A percentile compares a stretch with the other conserved stretches of the same genome.
These are phyloP conservation scores for Biscutella laevigata DNA, from an alignment of 441 rosid genomes.

Conservation along the genomic window DNA sequence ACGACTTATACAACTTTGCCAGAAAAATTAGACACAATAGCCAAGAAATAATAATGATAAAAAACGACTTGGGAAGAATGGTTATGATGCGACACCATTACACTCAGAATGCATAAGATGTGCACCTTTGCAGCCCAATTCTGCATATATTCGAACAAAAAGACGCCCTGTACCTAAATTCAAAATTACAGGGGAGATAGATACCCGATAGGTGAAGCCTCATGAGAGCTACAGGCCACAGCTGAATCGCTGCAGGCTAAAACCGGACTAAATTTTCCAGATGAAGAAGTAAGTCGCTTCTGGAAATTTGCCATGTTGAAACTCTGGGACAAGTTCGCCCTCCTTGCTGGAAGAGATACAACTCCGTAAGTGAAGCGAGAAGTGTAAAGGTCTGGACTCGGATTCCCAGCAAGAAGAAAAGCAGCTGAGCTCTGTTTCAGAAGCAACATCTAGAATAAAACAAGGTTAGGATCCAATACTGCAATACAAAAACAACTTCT, in stretches of 20 bases:
- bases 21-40: not conserved
- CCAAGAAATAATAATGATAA: not conserved
- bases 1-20: not conserved
- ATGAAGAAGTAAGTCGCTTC: conserved; percentile 16
- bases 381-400: conserved; percentile 4
- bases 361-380: conserved; percentile 6
- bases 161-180: not conserved
- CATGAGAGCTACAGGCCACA: conserved; percentile 23
- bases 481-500: not conserved
- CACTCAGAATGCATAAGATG: not conserved
- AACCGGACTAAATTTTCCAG: conserved; percentile 22
- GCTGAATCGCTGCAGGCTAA: conserved; percentile 22
- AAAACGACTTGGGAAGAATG: not conserved
- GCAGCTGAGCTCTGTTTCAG: conserved; percentile 23
- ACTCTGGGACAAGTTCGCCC: not conserved
- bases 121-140: not conserved
- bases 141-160: not conserved
- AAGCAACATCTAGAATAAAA: conserved; percentile 24
- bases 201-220: conserved; percentile 20
- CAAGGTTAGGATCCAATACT: not conserved
- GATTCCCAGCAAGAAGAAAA: conserved; percentile 12
- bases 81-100: not conserved
- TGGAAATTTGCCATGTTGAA: conserved; percentile 26
- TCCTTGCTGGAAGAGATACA: not conserved
- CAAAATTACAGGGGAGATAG: not conserved